Evolutionary conservation across 805 yeast genomes (phyloP), one percentile per base, ranked within the genome.

Genomic region (Candida tallmaniae): DNA sequence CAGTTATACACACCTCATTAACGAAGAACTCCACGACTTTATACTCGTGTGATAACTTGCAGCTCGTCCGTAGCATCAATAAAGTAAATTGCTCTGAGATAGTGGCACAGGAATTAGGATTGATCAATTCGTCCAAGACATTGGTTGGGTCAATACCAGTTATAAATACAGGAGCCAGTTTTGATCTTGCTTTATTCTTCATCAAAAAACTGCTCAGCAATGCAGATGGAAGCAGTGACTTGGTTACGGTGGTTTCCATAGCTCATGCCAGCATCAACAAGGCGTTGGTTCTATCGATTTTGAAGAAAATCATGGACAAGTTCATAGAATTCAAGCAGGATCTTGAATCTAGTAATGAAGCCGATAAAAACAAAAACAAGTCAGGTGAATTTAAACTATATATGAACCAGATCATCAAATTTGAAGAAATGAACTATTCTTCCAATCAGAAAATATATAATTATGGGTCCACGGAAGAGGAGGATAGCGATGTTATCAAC

Each of bases 11-110:
- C 44, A 67, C 74, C 14, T 68, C 77, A 3, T 56, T 73, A 25
- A 68, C 77, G 4, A 53, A 60, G 35, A 77, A 78, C 47, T 76
- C 83, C 12, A 73, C 81, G 5, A 76, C 83, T 0, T 58, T 77
- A 10, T 78, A 73, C 51, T 71, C 82, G 9, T 66, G 74, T 42
- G 82, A 77, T 44, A 74, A 74, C 47, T 52, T 56, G 29, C 60
- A 58, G 16, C 51, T 77, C 24, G 58, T 64, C 1, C 62, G 65
- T 20, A 48, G 57, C n/a, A 41, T 65, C 17, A 56, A 67, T 27
- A 67, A 63, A 32, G 54, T 76, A 31, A 75, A 74, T 44, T 68
- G 79, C 37, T 62, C 73, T 1, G 83, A 78, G 45, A 53, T 70
- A 1, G 60, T 77, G 4, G 67, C 78, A 11, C 72, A 68, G 42